Evolutionary conservation across 495 filamentous ascomycete genomes (phyloP).

Genomic region (Penicillium roqueforti): DNA sequence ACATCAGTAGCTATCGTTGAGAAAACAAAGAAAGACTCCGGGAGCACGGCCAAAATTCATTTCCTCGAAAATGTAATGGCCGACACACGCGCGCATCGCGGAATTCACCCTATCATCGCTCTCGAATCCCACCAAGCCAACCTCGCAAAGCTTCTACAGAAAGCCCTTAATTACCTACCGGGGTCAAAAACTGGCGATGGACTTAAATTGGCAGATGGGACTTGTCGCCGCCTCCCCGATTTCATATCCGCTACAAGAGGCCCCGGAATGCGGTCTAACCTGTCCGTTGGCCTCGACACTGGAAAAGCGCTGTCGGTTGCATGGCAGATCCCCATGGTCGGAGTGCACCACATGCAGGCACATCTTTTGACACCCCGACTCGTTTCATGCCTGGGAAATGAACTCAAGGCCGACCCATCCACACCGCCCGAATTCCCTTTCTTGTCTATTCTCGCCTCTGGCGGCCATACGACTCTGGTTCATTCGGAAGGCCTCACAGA

Average conservation of each 20-base stretch:
- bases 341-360: conserved; percentile 95
- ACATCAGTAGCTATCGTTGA: conserved; percentile 85
- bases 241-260: conserved; percentile 84
- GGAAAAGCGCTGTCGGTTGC: conserved; percentile 85
- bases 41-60: conserved; percentile 51
- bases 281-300: conserved; percentile 72
- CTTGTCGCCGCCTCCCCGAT: conserved; percentile 56
- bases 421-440: conserved; percentile 63
- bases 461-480: conserved; percentile 85
- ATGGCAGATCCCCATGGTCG: conserved; percentile 76
- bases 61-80: conserved; percentile 82
- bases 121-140: conserved; percentile 67
- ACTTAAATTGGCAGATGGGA: conserved; percentile 23
- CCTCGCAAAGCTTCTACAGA: conserved; percentile 60
- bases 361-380: conserved; percentile 86
- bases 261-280: conserved; percentile 76
- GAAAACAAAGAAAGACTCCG: conserved; percentile 34
- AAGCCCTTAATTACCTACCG: conserved; percentile 57
- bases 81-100: conserved; percentile 63
- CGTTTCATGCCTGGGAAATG: conserved; percentile 53
- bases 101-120: conserved; percentile 73
- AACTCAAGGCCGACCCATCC: neutral
- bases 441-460: conserved; percentile 83
- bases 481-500: conserved; percentile 59
- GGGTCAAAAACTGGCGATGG: conserved; percentile 13